These are phyloP conservation scores for Hortaea sp. DNA, from an alignment of 2,329 filamentous ascomycete species.

Conservation along the genomic window DNA sequence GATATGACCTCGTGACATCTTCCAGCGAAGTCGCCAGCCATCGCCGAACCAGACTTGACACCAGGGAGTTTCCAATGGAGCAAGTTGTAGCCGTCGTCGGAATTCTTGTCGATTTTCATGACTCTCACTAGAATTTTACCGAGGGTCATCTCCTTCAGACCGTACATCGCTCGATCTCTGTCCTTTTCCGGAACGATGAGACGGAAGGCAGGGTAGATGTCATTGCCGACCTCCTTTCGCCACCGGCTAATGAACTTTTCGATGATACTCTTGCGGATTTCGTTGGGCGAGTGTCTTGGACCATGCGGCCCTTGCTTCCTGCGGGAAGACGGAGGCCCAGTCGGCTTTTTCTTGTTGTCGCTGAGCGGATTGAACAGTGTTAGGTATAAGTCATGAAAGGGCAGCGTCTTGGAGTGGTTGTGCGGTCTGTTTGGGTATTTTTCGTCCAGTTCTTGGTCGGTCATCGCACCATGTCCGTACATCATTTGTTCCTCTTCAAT, in stretches of 20 bases:
- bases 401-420: slow-evolving; percentile 69
- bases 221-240: slow-evolving; percentile 78
- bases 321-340: slow-evolving; percentile 44
- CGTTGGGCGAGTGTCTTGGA: slow-evolving; percentile 48
- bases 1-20: slow-evolving; percentile 79
- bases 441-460: slow-evolving; percentile 39
- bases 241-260: slow-evolving; percentile 77
- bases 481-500: slow-evolving; percentile 39
- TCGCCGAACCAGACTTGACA: slow-evolving; percentile 48
- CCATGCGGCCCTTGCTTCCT: slow-evolving; percentile 53
- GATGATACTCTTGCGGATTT: slow-evolving; percentile 71
- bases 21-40: slow-evolving; percentile 85
- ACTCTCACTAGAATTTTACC: slow-evolving; percentile 85
- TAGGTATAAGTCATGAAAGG: slow-evolving; percentile 69
- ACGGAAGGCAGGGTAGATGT: slow-evolving; percentile 87
- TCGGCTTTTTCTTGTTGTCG: slow-evolving; percentile 65
- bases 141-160: slow-evolving; percentile 84
- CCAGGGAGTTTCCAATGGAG: slow-evolving; percentile 89
- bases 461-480: slow-evolving; percentile 36
- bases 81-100: slow-evolving; percentile 76
- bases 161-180: slow-evolving; percentile 82
- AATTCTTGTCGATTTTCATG: slow-evolving; percentile 83
- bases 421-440: slow-evolving; percentile 71
- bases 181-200: slow-evolving; percentile 91
- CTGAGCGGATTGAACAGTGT: slow-evolving; percentile 71